phyloP scores from a whole-genome alignment of 225 moss, liverwort and hornwort species.

The Polytrichum formosum region DNA sequence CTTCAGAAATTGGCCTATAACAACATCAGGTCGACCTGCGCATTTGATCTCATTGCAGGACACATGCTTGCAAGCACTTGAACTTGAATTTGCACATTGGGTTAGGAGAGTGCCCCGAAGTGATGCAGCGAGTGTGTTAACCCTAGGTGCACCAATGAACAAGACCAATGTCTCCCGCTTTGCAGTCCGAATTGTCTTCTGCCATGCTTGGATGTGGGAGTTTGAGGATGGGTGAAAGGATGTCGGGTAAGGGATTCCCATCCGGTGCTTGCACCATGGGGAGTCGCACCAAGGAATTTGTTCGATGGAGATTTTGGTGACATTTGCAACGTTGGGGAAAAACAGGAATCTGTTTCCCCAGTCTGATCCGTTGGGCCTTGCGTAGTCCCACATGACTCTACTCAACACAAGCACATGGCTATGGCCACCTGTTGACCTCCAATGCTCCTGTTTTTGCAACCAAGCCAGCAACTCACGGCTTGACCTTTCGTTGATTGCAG shows the following conservation, averaged over 20 bases:
- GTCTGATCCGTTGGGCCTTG: neutral
- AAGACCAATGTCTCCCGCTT: neutral
- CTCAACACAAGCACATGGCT: slow-evolving; percentile 14
- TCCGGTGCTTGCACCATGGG: neutral
- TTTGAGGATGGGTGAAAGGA: slow-evolving; percentile 9
- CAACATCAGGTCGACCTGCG: neutral
- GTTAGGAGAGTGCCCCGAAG: neutral
- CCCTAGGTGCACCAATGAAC: slow-evolving; percentile 2
- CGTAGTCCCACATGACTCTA: slow-evolving; percentile 19
- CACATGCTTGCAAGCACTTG: neutral
- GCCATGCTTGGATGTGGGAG: slow-evolving; percentile 2
- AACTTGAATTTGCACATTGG: neutral
- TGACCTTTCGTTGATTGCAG: slow-evolving; percentile 1
- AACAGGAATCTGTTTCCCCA: slow-evolving; percentile 12
- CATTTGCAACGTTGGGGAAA: slow-evolving; percentile 10
- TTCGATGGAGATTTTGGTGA: slow-evolving; percentile 13
- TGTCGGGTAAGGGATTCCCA: slow-evolving; percentile 10
- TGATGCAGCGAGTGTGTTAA: neutral
- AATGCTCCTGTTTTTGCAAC: slow-evolving; percentile 8
- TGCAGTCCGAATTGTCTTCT: neutral
- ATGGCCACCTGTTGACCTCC: slow-evolving; percentile 6
- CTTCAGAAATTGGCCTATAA: slow-evolving; percentile 5
- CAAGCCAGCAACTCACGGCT: slow-evolving; percentile 7
- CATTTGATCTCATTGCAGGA: slow-evolving; percentile 2
- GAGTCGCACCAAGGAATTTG: slow-evolving; percentile 4